phyloP scores from a whole-genome alignment of 2,329 filamentous ascomycete genomes.

The Aspergillus arachidicola region DNA sequence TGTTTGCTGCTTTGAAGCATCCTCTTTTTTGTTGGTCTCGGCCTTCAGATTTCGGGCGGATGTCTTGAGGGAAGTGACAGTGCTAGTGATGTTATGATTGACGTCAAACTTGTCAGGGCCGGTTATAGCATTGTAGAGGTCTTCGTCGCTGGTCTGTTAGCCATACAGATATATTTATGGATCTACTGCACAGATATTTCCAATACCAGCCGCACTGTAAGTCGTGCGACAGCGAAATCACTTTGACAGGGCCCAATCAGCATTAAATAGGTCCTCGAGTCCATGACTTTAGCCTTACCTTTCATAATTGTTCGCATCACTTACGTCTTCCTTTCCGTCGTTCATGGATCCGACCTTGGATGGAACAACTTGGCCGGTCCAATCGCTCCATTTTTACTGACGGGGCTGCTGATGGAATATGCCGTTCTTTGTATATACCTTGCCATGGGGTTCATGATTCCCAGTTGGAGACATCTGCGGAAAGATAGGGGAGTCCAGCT shows the following conservation, averaged over 20 bases:
- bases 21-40: conserved; percentile 23
- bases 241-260: not conserved
- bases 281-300: conserved; percentile 20
- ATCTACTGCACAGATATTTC: conserved; percentile 12
- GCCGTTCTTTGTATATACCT: conserved; percentile 20
- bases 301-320: conserved; percentile 26
- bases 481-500: not conserved
- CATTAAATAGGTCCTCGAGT: conserved; percentile 16
- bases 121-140: conserved; percentile 25
- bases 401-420: conserved; percentile 26
- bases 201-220: conserved; percentile 17
- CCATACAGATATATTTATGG: conserved; percentile 25
- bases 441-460: conserved; percentile 18
- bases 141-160: conserved; percentile 21
- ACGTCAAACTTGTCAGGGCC: conserved; percentile 21
- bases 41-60: conserved; percentile 23
- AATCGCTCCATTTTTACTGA: conserved; percentile 24
- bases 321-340: conserved; percentile 28
- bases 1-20: conserved; percentile 18
- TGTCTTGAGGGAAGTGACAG: conserved; percentile 22
- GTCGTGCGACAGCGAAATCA: not conserved
- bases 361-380: conserved; percentile 25
- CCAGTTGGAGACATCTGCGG: not conserved
- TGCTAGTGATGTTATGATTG: conserved; percentile 13
- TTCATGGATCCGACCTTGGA: conserved; percentile 11